These are phyloP conservation scores for Fusarium torulosum DNA, from an alignment of 2,329 filamentous ascomycete genomes.

Conservation along the genomic window DNA sequence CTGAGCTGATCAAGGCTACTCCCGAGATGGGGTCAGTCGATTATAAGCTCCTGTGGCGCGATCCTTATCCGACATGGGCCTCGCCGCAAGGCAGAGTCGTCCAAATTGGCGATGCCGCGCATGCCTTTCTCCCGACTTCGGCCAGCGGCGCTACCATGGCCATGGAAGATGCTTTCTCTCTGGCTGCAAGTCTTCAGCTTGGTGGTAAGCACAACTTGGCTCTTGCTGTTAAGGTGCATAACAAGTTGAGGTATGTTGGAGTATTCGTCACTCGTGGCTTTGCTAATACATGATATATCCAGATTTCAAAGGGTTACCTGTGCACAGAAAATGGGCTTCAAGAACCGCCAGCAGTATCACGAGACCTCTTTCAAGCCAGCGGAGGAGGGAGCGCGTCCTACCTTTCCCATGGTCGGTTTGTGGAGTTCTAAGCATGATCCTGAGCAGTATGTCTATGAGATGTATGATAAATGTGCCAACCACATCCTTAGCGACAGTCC, in stretches of 20 bases:
- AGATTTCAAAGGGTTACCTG: background rate
- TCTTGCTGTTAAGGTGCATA: too few species aligned
- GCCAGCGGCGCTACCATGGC: too few species aligned
- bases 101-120: slow-evolving; percentile 56
- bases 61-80: background rate
- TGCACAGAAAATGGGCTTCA: background rate
- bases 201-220: too few species aligned
- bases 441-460: background rate
- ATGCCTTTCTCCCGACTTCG: too few species aligned
- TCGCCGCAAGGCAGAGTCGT: slow-evolving; percentile 47
- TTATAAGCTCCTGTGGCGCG: slow-evolving; percentile 1
- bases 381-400: background rate
- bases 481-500: background rate
- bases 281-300: too few species aligned
- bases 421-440: background rate
- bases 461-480: background rate
- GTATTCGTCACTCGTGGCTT: too few species aligned
- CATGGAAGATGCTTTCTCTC: too few species aligned
- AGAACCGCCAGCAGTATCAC: background rate
- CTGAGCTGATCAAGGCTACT: background rate
- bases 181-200: too few species aligned
- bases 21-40: background rate
- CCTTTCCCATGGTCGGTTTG: background rate
- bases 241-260: too few species aligned
- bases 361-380: background rate